These are phyloP conservation scores for Beauveria sp. DNA, from an alignment of 2,329 filamentous ascomycete species.

Conservation along the genomic window DNA sequence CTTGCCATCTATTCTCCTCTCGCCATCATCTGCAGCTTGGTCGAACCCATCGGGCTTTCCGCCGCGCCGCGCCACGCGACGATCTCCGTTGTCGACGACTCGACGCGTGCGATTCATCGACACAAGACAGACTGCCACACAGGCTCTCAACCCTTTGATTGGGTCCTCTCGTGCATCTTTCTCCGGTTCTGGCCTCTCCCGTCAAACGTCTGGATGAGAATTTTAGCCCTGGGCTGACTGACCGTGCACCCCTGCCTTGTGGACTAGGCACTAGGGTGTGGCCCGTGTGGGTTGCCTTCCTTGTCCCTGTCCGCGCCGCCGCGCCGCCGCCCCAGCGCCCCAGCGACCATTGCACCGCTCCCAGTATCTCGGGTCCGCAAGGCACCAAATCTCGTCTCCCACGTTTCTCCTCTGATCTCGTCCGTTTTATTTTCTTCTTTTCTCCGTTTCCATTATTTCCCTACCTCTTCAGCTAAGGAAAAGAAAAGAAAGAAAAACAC, in stretches of 20 bases:
- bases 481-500: too few relatives aligned
- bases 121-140: too few relatives aligned
- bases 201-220: too few relatives aligned
- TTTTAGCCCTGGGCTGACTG: too few relatives aligned
- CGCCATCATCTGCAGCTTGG: neutral
- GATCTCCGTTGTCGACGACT: neutral
- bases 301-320: neutral
- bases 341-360: conserved; percentile 1
- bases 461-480: neutral
- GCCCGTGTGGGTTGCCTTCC: neutral
- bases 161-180: too few relatives aligned
- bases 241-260: too few relatives aligned
- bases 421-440: neutral
- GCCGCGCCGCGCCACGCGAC: neutral
- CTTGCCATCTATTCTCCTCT: neutral
- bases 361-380: neutral
- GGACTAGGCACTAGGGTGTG: too few relatives aligned
- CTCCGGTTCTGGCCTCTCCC: too few relatives aligned
- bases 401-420: conserved; percentile 2
- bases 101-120: neutral
- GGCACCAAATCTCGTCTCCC: conserved; percentile 5
- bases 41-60: neutral
- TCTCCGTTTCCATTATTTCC: neutral
- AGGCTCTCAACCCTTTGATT: too few relatives aligned
- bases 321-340: neutral